phyloP scores from a whole-genome alignment of 768 basidiomycete genomes.

The Dentipellis sp. region DNA sequence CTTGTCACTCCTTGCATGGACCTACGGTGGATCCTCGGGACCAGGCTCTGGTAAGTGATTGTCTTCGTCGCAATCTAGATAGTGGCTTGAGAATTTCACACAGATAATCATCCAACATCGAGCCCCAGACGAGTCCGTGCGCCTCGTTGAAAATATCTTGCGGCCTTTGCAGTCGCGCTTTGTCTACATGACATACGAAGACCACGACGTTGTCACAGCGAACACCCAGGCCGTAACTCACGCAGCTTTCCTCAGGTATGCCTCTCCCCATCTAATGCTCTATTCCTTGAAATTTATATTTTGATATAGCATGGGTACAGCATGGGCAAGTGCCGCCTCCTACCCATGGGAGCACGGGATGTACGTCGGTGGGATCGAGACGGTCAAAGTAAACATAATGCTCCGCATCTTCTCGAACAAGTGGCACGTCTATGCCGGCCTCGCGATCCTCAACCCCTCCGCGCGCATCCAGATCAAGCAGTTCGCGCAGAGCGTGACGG shows the following conservation, averaged over 20 bases:
- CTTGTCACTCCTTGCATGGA: slow-evolving; percentile 91
- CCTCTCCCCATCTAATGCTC: not conserved
- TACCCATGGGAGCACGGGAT: slow-evolving; percentile 97
- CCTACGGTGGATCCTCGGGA: slow-evolving; percentile 81
- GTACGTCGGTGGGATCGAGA: slow-evolving; percentile 96
- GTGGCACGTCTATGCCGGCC: slow-evolving; percentile 98
- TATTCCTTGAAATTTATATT: not conserved
- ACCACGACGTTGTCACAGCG: slow-evolving; percentile 93
- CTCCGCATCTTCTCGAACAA: slow-evolving; percentile 94
- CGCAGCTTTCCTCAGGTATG: slow-evolving; percentile 89
- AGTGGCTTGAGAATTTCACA: not conserved
- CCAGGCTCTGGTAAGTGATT: slow-evolving; percentile 71
- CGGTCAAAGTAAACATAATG: slow-evolving; percentile 94
- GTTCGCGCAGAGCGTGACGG: slow-evolving; percentile 76
- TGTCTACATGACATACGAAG: slow-evolving; percentile 92
- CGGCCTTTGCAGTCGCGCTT: slow-evolving; percentile 73
- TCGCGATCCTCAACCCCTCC: slow-evolving; percentile 94
- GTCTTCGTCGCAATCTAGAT: not conserved
- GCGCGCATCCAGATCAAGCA: slow-evolving; percentile 87
- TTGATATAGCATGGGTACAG: slow-evolving; percentile 84
- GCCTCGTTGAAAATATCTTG: slow-evolving; percentile 76
- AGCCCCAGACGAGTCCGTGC: slow-evolving; percentile 61
- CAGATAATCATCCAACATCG: slow-evolving; percentile 89
- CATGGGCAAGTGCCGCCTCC: slow-evolving; percentile 66
- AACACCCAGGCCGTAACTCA: slow-evolving; percentile 99